Evolutionary conservation across 2,329 filamentous ascomycete species (phyloP), one percentile per base, ranked within the genome.

Genomic region (Chaetomiaceae sp.): DNA sequence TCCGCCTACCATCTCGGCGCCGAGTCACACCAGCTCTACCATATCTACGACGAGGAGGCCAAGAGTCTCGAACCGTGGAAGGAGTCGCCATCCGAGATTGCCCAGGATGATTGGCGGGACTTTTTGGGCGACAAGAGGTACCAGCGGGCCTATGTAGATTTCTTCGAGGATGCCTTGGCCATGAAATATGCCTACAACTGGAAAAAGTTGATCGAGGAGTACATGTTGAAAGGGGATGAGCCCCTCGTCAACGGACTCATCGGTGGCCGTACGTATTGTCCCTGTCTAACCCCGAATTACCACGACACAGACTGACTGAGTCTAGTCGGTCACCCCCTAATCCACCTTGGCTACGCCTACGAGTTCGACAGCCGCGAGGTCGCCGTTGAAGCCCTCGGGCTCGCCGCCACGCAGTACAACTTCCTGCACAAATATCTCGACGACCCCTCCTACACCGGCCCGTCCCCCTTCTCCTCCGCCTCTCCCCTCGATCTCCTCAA

Each of bases 341-440:
- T 97, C 54, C 94, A 97, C 65, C 79, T 99, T 2, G 91, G 84
- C n/a, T 96, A 95, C 67, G 94, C 91, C 9, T 92, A 87, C 66
- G 92, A 99, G 73, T 78, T 97, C 63, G 82, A 88, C 57, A 94
- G 82, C 62, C 87, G 86, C 54, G 92, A 95, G 59, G 68, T 97
- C 19, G 91, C 85, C 44, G 94, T 96, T 71, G 94, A 99, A 74
- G 88, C 91, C 1, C 78, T 99, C 0, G 84, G 82, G 0, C 76
- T 96, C 57, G 76, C 84, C 0, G 75, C 79, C 8, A 72, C 75
- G 1, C 74, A 81, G 62, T 81, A 85, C 68, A 73, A 80, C 66
- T 81, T 75, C 65, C 67, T 85, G 27, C 81, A 84, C 69, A 82
- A 79, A 66, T 87, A 85, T 62, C 64, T 89, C n/a, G 89, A 94